These are phyloP conservation scores for Cercospora sp. DNA, from an alignment of 2,329 filamentous ascomycete species.

Conservation along the genomic window DNA sequence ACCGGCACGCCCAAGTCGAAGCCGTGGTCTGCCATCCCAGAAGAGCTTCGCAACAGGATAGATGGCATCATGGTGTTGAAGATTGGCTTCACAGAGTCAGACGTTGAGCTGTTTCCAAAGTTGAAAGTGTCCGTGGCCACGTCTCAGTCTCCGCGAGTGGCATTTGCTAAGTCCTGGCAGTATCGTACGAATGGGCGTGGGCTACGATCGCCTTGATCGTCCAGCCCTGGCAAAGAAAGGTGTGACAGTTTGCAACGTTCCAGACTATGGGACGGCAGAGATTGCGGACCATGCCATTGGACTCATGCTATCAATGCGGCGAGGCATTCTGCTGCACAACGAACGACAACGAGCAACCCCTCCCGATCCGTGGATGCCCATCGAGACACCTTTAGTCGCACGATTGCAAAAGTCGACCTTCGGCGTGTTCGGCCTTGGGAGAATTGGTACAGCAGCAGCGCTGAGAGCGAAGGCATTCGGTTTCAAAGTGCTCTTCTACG, in stretches of 20 bases:
- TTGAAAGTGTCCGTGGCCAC: conserved; percentile 35
- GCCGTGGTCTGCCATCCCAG: conserved; percentile 35
- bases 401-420: conserved; percentile 33
- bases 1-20: conserved; percentile 27
- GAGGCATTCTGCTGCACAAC: conserved; percentile 36
- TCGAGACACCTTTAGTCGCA: conserved; percentile 34
- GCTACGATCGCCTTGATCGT: conserved; percentile 37
- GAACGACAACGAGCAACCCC: conserved; percentile 35
- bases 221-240: conserved; percentile 29
- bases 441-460: conserved; percentile 37
- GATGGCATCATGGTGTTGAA: conserved; percentile 37
- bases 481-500: conserved; percentile 37
- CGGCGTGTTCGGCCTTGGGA: conserved; percentile 35
- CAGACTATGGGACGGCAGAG: conserved; percentile 38
- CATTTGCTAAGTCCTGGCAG: conserved; percentile 19
- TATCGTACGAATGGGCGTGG: conserved; percentile 38
- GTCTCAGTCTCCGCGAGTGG: background rate
- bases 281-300: conserved; percentile 38
- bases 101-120: conserved; percentile 34
- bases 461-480: conserved; percentile 38
- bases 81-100: conserved; percentile 32
- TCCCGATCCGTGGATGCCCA: conserved; percentile 35
- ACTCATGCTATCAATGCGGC: conserved; percentile 33
- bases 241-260: conserved; percentile 36
- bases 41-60: conserved; percentile 31